phyloP scores from a whole-genome alignment of 2,329 filamentous ascomycete genomes.

The Paraconiothyrium brasiliense region DNA sequence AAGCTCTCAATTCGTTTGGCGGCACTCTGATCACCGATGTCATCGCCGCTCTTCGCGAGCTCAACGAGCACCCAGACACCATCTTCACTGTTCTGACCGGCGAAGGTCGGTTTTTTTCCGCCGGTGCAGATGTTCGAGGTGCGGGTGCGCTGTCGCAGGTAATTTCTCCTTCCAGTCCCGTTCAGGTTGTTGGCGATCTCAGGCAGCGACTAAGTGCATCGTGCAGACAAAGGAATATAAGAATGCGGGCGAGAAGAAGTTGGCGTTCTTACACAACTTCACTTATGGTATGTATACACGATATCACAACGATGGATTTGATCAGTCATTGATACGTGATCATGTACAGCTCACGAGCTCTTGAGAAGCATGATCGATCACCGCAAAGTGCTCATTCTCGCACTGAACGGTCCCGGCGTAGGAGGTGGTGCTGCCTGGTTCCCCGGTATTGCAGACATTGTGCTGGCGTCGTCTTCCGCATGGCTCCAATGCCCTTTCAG shows the following conservation, averaged over 20 bases:
- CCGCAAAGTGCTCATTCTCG: conserved; percentile 61
- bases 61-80: conserved; percentile 59
- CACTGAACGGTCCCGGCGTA: conserved; percentile 61
- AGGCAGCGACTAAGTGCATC: conserved; percentile 24
- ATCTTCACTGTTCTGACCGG: conserved; percentile 62
- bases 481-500: conserved; percentile 62
- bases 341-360: conserved; percentile 42
- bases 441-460: conserved; percentile 58
- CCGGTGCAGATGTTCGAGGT: conserved; percentile 60
- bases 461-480: conserved; percentile 55
- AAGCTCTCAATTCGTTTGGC: conserved; percentile 59
- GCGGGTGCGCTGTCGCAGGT: conserved; percentile 18
- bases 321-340: not conserved
- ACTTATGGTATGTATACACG: conserved; percentile 36
- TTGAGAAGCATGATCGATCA: conserved; percentile 61
- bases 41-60: conserved; percentile 54
- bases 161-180: conserved; percentile 15
- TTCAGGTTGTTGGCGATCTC: not conserved
- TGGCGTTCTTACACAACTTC: conserved; percentile 38
- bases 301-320: not conserved
- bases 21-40: conserved; percentile 56
- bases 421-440: conserved; percentile 63
- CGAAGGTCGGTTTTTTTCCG: conserved; percentile 61
- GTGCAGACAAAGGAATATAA: conserved; percentile 25
- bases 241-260: conserved; percentile 47